A percentile compares a stretch with the other conserved stretches of the same genome.
Conservation (phyloP, 148 eudicot species). For the Diospyros lotus region DNA sequence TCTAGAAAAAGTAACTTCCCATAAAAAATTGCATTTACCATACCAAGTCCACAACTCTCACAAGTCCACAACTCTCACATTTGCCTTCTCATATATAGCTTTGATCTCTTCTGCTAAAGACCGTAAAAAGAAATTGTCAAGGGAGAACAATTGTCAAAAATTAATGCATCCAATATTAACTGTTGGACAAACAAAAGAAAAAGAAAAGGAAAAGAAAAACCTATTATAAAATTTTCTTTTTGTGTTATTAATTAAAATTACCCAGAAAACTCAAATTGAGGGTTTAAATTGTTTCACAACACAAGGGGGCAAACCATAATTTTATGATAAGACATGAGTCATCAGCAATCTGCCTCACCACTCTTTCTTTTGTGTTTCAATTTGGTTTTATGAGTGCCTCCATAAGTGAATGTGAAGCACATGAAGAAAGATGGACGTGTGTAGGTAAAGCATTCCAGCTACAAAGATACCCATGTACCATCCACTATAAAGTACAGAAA, state of each 20-base stretch:
- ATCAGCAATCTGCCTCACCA: background rate
- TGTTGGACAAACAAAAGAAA: background rate
- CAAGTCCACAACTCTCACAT: slow-evolving; percentile 67
- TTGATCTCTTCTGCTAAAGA: slow-evolving; percentile 74
- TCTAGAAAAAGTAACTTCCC: background rate
- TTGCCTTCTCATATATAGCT: slow-evolving; percentile 77
- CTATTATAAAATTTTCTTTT: background rate
- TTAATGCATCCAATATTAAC: background rate
- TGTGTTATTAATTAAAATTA: background rate
- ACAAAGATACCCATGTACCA: background rate
- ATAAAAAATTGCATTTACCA: slow-evolving; percentile 17
- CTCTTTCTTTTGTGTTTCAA: background rate
- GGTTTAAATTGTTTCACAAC: background rate
- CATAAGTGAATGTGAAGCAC: background rate
- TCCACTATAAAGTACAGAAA: background rate
- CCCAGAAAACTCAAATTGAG: background rate
- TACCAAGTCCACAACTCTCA: slow-evolving; percentile 84
- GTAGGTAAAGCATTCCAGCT: background rate
- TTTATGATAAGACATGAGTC: too few species aligned
- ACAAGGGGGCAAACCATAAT: background rate
- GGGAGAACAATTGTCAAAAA: slow-evolving; percentile 10
- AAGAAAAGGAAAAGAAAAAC: background rate
- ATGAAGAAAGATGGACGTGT: background rate
- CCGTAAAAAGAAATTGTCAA: slow-evolving; percentile 26
- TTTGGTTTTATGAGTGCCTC: background rate